These are phyloP conservation scores for Psophocarpus tetragonolobus DNA, from an alignment of 306 rosid species.

Conservation along the genomic window DNA sequence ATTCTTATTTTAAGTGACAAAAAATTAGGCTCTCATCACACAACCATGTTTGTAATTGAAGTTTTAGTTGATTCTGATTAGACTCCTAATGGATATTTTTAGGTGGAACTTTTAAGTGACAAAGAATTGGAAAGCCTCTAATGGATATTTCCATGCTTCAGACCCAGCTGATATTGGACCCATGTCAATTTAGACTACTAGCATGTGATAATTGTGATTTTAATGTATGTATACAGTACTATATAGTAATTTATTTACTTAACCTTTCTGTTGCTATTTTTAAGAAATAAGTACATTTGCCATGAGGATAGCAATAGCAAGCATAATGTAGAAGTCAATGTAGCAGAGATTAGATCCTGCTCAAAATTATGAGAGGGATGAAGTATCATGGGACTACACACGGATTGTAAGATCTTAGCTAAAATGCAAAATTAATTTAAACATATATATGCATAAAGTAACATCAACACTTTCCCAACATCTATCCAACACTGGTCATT, in stretches of 20 bases:
- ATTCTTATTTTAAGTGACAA: too few relatives aligned
- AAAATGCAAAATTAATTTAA: not conserved
- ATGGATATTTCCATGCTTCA: not conserved
- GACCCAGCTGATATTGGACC: not conserved
- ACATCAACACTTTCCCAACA: too few relatives aligned
- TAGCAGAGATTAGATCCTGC: not conserved
- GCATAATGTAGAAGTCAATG: not conserved
- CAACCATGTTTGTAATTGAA: not conserved
- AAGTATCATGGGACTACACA: not conserved
- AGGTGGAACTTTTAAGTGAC: too few relatives aligned
- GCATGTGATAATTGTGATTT: not conserved
- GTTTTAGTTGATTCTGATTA: not conserved
- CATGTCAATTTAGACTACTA: not conserved
- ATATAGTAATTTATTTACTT: not conserved
- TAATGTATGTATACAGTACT: not conserved
- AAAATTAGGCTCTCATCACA: too few relatives aligned
- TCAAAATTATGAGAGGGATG: not conserved
- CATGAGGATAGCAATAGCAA: not conserved
- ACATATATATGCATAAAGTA: not conserved
- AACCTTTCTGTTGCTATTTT: slow-evolving; percentile 1
- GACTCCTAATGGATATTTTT: not conserved
- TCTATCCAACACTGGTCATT: too few relatives aligned
- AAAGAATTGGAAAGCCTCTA: not conserved
- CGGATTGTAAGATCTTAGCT: not conserved
- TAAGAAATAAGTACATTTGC: not conserved